A percentile compares a stretch with the other conserved stretches of the same genome.
These are phyloP conservation scores for Wickerhamomyces chaumierensis DNA, from an alignment of 805 yeast genomes.

Conservation along the genomic window DNA sequence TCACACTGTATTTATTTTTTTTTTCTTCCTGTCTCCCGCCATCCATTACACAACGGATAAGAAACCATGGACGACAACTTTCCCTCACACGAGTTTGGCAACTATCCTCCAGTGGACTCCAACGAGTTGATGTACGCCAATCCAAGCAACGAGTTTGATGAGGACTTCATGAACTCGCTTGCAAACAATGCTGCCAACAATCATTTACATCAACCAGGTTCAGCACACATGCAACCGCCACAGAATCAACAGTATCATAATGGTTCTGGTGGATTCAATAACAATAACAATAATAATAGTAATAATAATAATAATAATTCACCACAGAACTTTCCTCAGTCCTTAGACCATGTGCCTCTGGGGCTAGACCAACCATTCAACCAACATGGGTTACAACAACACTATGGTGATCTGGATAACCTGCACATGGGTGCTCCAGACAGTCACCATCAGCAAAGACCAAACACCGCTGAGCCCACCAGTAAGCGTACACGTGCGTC, in stretches of 20 bases:
- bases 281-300: too few species aligned
- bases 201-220: neutral
- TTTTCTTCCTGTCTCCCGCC: too few species aligned
- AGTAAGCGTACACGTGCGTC: constrained; percentile 58
- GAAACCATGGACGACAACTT: neutral
- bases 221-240: too few species aligned
- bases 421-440: neutral
- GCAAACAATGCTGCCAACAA: neutral
- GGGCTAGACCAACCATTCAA: neutral
- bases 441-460: constrained; percentile 1
- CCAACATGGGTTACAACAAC: constrained; percentile 1
- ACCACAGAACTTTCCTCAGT: constrained; percentile 2
- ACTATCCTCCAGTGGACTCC: neutral
- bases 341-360: neutral
- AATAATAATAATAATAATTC: constrained; percentile 3
- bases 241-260: too few species aligned
- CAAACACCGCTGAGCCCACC: constrained; percentile 7
- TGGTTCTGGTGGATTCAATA: neutral
- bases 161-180: constrained; percentile 1
- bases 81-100: neutral
- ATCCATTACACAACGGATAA: neutral
- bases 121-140: neutral
- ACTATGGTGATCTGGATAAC: constrained; percentile 1
- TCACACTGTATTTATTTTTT: too few species aligned
- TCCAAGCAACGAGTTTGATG: constrained; percentile 5